Percentiles rank a stretch among this genome's conserved stretches.
phyloP scores from a whole-genome alignment of 768 basidiomycete genomes.

The Mycena epipterygia region DNA sequence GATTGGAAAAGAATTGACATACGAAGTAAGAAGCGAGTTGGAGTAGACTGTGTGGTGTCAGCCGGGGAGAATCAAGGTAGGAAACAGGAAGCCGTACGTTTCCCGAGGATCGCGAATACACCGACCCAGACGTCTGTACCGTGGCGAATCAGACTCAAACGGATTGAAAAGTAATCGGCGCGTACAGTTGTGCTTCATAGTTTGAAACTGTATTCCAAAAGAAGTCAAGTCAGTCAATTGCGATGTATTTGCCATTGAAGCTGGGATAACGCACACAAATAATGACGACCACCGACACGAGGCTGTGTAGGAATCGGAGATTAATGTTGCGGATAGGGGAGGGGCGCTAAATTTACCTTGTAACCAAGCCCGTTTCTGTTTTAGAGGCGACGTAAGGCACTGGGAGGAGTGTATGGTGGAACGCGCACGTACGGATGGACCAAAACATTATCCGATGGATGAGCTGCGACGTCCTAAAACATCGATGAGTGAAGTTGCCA shows the following conservation, averaged over 20 bases:
- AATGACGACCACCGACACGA: conserved; percentile 40
- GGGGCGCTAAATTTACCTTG: conserved; percentile 36
- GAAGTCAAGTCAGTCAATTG: background rate
- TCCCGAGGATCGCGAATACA: conserved; percentile 43
- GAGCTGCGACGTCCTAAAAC: conserved; percentile 33
- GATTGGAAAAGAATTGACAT: background rate
- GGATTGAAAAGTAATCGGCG: background rate
- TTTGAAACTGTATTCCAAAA: conserved; percentile 35
- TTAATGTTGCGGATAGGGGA: background rate
- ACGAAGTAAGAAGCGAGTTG: conserved; percentile 42
- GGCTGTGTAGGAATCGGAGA: conserved; percentile 11
- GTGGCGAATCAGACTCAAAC: background rate
- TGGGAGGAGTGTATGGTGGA: background rate
- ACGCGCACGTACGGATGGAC: conserved; percentile 43
- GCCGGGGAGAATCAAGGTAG: background rate
- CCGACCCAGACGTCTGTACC: conserved; percentile 44
- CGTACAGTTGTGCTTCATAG: conserved; percentile 40
- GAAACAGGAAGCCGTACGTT: conserved; percentile 28
- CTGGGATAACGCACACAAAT: conserved; percentile 37
- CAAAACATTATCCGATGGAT: conserved; percentile 41
- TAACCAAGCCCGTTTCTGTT: conserved; percentile 42
- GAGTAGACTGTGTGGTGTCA: conserved; percentile 42
- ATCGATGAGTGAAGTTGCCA: background rate
- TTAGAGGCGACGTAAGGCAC: background rate
- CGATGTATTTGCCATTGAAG: background rate